These are phyloP conservation scores for Grigorovia yakushimaensis DNA, from an alignment of 805 yeast species.

Conservation along the genomic window DNA sequence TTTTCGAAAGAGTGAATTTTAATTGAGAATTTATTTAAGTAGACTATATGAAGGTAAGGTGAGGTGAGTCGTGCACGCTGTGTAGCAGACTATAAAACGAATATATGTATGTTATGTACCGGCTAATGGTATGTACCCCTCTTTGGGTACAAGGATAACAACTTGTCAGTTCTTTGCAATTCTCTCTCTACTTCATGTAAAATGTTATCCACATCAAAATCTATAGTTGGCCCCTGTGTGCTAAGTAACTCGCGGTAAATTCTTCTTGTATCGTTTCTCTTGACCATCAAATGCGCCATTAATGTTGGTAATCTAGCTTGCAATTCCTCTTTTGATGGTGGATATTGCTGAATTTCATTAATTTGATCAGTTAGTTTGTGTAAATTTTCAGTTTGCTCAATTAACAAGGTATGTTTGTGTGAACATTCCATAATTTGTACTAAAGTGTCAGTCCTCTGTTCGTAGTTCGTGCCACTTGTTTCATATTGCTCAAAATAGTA, in stretches of 20 bases:
- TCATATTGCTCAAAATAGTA: neutral
- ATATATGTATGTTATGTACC: neutral
- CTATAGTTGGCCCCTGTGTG: neutral
- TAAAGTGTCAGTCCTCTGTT: neutral
- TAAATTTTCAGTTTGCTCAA: conserved; percentile 7
- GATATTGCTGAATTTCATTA: conserved; percentile 1
- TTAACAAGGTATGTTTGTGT: neutral
- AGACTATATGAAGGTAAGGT: too few species aligned
- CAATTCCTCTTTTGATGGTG: conserved; percentile 1
- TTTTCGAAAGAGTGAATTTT: too few species aligned
- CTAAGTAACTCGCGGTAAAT: conserved; percentile 7
- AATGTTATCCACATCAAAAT: conserved; percentile 10
- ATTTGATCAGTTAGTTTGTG: conserved; percentile 12
- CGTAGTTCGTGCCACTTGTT: neutral
- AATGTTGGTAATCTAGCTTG: conserved; percentile 7
- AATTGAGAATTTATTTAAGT: too few species aligned
- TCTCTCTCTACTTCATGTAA: conserved; percentile 10
- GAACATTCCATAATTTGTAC: neutral
- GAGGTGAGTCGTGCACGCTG: too few species aligned
- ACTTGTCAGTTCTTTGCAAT: conserved; percentile 10
- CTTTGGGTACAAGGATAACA: conserved; percentile 11
- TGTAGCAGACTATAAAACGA: too few species aligned
- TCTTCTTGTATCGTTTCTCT: conserved; percentile 16
- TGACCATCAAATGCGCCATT: conserved; percentile 10
- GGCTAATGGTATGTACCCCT: conserved; percentile 11